A percentile compares a stretch with the other conserved stretches of the same genome.
Conservation (phyloP, 495 filamentous ascomycete genomes). For the Diplogelasinospora grovesii region DNA sequence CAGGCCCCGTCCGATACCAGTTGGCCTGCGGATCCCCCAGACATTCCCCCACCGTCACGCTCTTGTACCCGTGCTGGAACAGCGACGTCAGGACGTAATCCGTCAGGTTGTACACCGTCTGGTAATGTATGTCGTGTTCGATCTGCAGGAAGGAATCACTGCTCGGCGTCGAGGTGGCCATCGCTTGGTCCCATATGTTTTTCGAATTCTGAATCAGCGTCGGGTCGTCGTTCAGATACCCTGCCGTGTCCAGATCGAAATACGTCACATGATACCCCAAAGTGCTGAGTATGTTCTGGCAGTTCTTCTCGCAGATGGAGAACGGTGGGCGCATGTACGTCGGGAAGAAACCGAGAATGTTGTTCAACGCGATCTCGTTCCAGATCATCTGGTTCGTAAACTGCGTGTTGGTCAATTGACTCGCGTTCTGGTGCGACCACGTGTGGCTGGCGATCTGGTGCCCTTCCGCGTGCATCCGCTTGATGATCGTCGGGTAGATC, state of each 20-base stretch:
- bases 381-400: conserved; percentile 64
- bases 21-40: conserved; percentile 60
- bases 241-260: conserved; percentile 75
- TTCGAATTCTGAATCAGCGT: conserved; percentile 61
- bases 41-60: conserved; percentile 70
- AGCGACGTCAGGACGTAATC: conserved; percentile 63
- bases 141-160: conserved; percentile 57
- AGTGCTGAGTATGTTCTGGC: conserved; percentile 51
- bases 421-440: conserved; percentile 74
- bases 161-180: conserved; percentile 40
- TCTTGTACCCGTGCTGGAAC: conserved; percentile 50
- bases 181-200: conserved; percentile 58
- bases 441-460: conserved; percentile 83
- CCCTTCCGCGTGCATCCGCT: conserved; percentile 61
- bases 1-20: conserved; percentile 55
- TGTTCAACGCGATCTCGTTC: conserved; percentile 74
- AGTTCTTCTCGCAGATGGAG: conserved; percentile 59
- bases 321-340: conserved; percentile 83
- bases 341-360: conserved; percentile 73
- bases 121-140: conserved; percentile 72
- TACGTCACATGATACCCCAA: conserved; percentile 72
- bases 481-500: conserved; percentile 55
- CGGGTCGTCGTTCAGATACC: conserved; percentile 60
- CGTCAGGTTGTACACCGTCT: conserved; percentile 70
- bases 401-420: conserved; percentile 46